Evolutionary conservation across 202 grass and related monocot species (phyloP), one percentile per base, ranked within the genome.

Genomic region (Eragrostis tef): DNA sequence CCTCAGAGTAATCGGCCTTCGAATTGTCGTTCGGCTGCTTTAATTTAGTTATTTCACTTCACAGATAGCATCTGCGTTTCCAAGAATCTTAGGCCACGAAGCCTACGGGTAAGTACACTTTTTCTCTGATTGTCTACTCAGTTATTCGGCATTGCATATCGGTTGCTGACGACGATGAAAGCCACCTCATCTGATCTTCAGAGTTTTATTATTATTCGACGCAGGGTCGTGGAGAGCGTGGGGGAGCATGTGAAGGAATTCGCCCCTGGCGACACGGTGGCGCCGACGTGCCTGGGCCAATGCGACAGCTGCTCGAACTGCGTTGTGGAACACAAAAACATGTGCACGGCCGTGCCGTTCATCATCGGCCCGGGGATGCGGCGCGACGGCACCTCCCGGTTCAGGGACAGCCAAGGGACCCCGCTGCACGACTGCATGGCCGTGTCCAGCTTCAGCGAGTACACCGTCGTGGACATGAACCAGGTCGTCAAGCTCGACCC

Each of bases 61-160:
- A 9, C 1, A 85, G 67, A 29, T 64, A 14, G 63, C 63, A 0
- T 34, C 87, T 0, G 34, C 20, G 0, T 81, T 91, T 31, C 89
- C 82, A 46, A 84, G 85, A 78, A 90, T 98, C 54, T 29, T 93
- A 14, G 95, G 92, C 11, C 92, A 98, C 47, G 92, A 94, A 61
- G 88, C 92, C 2, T 91, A 89, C 77, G 95, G 94, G 94, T 94
- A 87, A 36, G 76, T 6, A 12, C 20, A 9, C n/a, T 25, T 13
- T 54, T 59, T 11, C 29, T 17, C 20, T n/a, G 14, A 14, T 9
- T 14, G 10, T 8, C 20, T 6, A 7, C 39, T 4, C 1, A 7
- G 6, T 19, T 11, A 10, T 0, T 26, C 5, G 3, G 3, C 2
- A 17, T 34, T 6, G 11, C 31, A 57, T 2, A 6, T 5, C 31